Base-by-base conservation (phyloP, 371 early-diverging fungal genomes). In the Mortierella sp. region DNA sequence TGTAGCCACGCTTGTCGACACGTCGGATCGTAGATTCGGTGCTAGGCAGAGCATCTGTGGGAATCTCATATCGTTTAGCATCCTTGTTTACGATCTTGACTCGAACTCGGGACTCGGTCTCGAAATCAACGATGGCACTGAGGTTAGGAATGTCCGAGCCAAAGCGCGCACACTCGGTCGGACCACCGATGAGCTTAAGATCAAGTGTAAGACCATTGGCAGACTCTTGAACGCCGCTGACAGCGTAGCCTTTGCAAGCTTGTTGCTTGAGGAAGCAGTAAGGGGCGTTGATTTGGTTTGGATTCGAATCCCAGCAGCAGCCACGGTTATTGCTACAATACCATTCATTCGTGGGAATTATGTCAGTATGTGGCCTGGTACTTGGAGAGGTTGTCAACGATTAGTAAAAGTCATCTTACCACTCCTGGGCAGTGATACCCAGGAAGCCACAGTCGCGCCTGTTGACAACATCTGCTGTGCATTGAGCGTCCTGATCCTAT, bases 61-160 rank as follows among this genome's bases (percentile, higher is more conserved):
- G 91, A 27, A 91, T 86, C 51, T 83, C 79, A 53, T 68, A 83
- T 29, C 87, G 88, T 31, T 79, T 74, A 1, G 71, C 57, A 14
- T 63, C 80, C 10, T 60, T 55, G 60, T 91, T 89, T 7, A 73
- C 43, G 39, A 91, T 85, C 69, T 81, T 82, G 31, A 91, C 83
- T 10, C 82, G 79, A 24, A 88, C 64, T 24, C 86, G 69, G 8
- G 81, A 79, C 44, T 73, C 79, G 1, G 84, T 82, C 63, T 85
- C 85, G 58, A 80, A 86, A 31, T 82, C 83, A 3, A 86, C 83
- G 19, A 71, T 57, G 9, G 84, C 82, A 0, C 64, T 50, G 19
- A 88, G 71, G 3, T 80, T 61, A 1, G 67, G 27, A 24, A 85
- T 63, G 14, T 87, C 85, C 43, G 79, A 62, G 31, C 88, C 86